A percentile compares a stretch with the other conserved stretches of the same genome.
phyloP scores from a whole-genome alignment of 2,329 filamentous ascomycete genomes.

The Fusarium sambucinum region DNA sequence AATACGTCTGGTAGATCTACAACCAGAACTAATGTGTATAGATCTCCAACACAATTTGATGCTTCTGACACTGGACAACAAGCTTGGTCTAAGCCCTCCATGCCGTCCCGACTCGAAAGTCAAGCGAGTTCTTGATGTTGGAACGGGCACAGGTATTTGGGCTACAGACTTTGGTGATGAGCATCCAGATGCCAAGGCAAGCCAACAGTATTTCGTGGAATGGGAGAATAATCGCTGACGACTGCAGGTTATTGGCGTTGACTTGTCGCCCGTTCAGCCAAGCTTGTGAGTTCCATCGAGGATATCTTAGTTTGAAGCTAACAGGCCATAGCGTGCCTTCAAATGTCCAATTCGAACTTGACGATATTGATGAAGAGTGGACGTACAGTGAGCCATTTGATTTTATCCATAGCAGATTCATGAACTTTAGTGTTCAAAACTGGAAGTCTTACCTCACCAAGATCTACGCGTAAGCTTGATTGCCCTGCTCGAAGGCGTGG shows the following conservation, averaged over 20 bases:
- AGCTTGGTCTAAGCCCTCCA: slow-evolving; percentile 20
- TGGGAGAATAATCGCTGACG: background rate
- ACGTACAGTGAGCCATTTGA: slow-evolving; percentile 16
- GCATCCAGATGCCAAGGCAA: slow-evolving; percentile 4
- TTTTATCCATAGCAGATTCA: slow-evolving; percentile 28
- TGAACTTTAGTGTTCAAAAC: slow-evolving; percentile 31
- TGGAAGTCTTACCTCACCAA: slow-evolving; percentile 19
- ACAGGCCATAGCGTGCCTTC: slow-evolving; percentile 8
- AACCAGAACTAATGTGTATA: background rate
- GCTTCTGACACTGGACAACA: slow-evolving; percentile 17
- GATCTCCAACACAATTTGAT: slow-evolving; percentile 27
- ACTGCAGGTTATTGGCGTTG: slow-evolving; percentile 17
- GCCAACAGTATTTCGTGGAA: too few species aligned
- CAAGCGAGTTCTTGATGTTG: slow-evolving; percentile 23
- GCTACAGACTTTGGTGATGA: slow-evolving; percentile 27
- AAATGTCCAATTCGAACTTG: slow-evolving; percentile 21
- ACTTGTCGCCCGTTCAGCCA: slow-evolving; percentile 21
- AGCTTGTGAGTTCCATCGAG: background rate
- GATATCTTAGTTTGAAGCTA: background rate
- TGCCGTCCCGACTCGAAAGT: background rate
- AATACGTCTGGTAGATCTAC: accelerated
- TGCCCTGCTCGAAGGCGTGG: accelerated
- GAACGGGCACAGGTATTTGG: slow-evolving; percentile 27
- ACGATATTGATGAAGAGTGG: slow-evolving; percentile 32
- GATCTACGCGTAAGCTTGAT: slow-evolving; percentile 2